phyloP scores from a whole-genome alignment of 768 basidiomycete genomes.

The Roridomyces roridus region DNA sequence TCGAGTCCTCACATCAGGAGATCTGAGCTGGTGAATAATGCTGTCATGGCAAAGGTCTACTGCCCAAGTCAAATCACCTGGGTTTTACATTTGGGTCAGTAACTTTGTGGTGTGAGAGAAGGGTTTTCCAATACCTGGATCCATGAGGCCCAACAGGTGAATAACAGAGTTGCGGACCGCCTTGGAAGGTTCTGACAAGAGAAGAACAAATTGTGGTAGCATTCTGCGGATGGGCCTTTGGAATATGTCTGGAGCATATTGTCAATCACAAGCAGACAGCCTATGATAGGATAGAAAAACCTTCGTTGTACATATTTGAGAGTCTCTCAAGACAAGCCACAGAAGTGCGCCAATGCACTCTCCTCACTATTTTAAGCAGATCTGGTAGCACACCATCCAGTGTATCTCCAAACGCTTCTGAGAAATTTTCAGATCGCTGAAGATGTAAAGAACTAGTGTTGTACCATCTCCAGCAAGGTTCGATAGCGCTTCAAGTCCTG shows the following conservation, averaged over 20 bases:
- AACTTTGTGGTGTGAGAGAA: no score
- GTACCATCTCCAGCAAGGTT: background rate
- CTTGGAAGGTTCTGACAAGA: background rate
- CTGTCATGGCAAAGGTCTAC: no score
- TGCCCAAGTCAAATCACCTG: background rate
- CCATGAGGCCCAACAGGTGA: background rate
- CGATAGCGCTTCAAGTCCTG: background rate
- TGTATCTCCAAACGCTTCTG: background rate
- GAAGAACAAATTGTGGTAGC: background rate
- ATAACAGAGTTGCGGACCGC: background rate
- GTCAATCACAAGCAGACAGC: background rate
- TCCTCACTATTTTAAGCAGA: background rate
- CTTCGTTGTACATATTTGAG: background rate
- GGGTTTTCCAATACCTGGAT: background rate
- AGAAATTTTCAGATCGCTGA: background rate
- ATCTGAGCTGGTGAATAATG: no score
- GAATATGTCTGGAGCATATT: background rate
- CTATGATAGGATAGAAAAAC: background rate
- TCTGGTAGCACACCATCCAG: background rate
- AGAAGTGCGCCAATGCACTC: background rate
- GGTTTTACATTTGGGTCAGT: no score
- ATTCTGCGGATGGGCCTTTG: background rate
- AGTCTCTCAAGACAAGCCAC: background rate
- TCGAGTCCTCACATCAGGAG: no score
- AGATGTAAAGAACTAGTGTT: background rate